Evolutionary conservation across 768 basidiomycete genomes (phyloP).

Genomic region (Mycena polygramma): DNA sequence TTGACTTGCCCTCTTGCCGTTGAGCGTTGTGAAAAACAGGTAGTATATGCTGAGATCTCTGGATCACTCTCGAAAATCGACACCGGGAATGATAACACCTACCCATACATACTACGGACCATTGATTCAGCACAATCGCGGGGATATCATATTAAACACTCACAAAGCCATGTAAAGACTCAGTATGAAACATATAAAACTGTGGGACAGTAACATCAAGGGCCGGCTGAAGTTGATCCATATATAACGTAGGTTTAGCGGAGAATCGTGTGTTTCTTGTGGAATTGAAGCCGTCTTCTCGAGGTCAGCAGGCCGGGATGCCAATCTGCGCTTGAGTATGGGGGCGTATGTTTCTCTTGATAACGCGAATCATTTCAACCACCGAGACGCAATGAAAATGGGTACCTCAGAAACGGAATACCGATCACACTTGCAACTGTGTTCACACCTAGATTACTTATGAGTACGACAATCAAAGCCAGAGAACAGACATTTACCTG

Average conservation of each 20-base stretch:
- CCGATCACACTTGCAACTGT: constrained; percentile 60
- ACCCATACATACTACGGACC: constrained; percentile 66
- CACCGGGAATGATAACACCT: constrained; percentile 29
- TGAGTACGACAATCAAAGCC: not conserved
- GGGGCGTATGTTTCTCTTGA: constrained; percentile 80
- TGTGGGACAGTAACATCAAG: constrained; percentile 66
- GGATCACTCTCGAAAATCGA: constrained; percentile 23
- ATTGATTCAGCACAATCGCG: not conserved
- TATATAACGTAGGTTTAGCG: constrained; percentile 55
- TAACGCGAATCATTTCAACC: not conserved
- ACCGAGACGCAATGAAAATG: not conserved
- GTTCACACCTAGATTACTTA: constrained; percentile 50
- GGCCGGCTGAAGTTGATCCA: constrained; percentile 75
- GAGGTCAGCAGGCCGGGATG: constrained; percentile 53
- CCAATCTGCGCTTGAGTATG: constrained; percentile 67
- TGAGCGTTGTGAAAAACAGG: constrained; percentile 79
- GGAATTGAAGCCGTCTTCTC: constrained; percentile 55
- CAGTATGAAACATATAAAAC: constrained; percentile 78
- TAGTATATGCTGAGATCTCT: constrained; percentile 69
- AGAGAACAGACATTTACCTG: constrained; percentile 43
- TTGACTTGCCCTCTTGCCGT: constrained; percentile 52
- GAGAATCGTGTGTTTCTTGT: not conserved
- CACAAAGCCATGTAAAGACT: constrained; percentile 82
- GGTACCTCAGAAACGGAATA: constrained; percentile 65
- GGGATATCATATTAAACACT: constrained; percentile 45